phyloP scores from a whole-genome alignment of 305 asterid genomes.

The Fraxinus xanthoxyloides region DNA sequence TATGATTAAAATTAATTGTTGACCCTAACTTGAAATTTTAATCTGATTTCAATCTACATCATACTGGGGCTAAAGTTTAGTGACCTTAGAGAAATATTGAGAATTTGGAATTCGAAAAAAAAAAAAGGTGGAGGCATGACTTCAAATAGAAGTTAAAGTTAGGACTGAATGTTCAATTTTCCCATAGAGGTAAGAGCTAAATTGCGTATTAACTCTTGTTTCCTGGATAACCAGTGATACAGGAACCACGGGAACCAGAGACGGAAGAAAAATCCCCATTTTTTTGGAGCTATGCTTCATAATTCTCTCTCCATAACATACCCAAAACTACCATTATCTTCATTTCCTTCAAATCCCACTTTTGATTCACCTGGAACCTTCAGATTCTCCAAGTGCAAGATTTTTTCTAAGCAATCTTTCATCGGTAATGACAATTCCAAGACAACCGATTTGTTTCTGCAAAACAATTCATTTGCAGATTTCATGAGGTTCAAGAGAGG shows the following conservation, averaged over 20 bases:
- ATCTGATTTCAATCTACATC: background rate
- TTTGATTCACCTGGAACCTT: slow-evolving; percentile 27
- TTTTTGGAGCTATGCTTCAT: slow-evolving; percentile 48
- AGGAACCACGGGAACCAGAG: background rate
- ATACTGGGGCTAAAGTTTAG: background rate
- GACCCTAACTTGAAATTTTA: background rate
- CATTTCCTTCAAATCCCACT: slow-evolving; percentile 42
- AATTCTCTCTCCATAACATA: slow-evolving; percentile 45
- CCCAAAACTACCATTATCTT: slow-evolving; percentile 35
- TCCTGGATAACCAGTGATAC: background rate
- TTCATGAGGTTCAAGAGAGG: slow-evolving; percentile 77
- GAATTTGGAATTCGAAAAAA: background rate
- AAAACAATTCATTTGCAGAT: slow-evolving; percentile 80
- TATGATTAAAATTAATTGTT: no score
- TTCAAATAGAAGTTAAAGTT: background rate
- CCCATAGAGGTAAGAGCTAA: no score
- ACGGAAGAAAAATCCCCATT: background rate
- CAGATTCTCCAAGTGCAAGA: slow-evolving; percentile 34
- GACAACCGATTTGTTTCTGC: slow-evolving; percentile 57
- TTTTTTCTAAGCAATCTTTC: slow-evolving; percentile 34
- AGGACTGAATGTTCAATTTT: no score
- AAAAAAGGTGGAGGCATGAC: background rate
- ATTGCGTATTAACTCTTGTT: background rate
- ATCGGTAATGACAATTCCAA: slow-evolving; percentile 24
- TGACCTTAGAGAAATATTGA: background rate